Evolutionary conservation across 192 early-diverging fungal genomes (phyloP), one percentile per base, ranked within the genome.

Genomic region (Coemansia sp.): DNA sequence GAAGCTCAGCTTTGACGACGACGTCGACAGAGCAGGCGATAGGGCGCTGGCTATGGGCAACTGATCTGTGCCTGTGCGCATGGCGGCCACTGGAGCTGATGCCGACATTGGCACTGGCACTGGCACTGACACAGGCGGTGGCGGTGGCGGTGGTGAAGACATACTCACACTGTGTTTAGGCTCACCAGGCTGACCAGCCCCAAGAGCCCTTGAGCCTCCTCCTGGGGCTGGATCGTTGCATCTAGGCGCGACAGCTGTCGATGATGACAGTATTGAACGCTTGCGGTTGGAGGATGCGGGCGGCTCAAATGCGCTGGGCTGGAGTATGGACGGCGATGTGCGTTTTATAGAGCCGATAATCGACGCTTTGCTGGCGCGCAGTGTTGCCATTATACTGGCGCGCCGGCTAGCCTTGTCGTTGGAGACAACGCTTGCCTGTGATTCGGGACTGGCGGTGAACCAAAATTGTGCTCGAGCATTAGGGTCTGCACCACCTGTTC

Each of bases 271-370:
- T 17, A 15, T 46, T n/a, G n/a, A n/a, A n/a, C n/a, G n/a, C n/a
- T n/a, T n/a, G n/a, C n/a, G n/a, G n/a, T n/a, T n/a, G n/a, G n/a
- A n/a, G n/a, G n/a, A n/a, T n/a, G n/a, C n/a, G n/a, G n/a, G n/a
- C n/a, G n/a, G n/a, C n/a, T n/a, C n/a, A n/a, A n/a, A n/a, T n/a
- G n/a, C n/a, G n/a, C n/a, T n/a, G n/a, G n/a, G n/a, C n/a, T n/a
- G n/a, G n/a, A n/a, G n/a, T n/a, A n/a, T 53, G 7, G 60, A 58
- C 0, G 55, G 67, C 29, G 67, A 43, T 2, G 39, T 50, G 34
- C 68, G 68, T 41, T 60, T 64, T 7, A 72, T 64, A 0, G 68
- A 60, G 0, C 68, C 68, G 22, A 72, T 64, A 10, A 72, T 72
- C 3, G 60, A 60, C 2, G 63, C 50, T 34, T 66, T 66, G 50